Conservation (phyloP, 768 basidiomycete genomes). For the Dacryopinax spathularia region DNA sequence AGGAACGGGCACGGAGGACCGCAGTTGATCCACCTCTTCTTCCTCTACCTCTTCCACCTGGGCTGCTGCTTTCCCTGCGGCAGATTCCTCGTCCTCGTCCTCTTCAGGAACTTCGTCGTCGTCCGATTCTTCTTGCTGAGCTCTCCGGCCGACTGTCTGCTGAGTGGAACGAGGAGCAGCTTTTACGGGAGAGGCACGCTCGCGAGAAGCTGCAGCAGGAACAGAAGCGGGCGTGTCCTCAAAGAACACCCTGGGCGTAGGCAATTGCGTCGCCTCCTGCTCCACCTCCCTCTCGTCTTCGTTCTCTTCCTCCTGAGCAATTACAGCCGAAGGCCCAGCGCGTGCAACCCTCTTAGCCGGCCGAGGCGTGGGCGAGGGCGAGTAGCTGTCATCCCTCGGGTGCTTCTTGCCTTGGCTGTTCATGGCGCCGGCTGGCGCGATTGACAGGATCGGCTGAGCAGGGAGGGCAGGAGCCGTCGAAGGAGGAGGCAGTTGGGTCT, state of each 20-base stretch:
- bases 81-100: background rate
- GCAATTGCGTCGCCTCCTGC: background rate
- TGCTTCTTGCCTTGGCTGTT: background rate
- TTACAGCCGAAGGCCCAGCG: background rate
- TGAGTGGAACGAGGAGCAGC: too few relatives aligned
- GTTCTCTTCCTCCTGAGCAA: too few relatives aligned
- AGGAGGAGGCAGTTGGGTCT: background rate
- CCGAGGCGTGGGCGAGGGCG: background rate
- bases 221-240: background rate
- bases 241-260: background rate
- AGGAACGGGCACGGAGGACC: background rate
- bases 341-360: background rate
- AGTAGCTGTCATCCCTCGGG: background rate
- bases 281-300: too few relatives aligned
- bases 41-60: too few relatives aligned
- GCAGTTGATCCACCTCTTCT: background rate
- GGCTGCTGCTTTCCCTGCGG: too few relatives aligned
- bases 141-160: too few relatives aligned
- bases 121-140: too few relatives aligned
- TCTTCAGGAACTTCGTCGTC: constrained; percentile 1
- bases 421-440: too few relatives aligned
- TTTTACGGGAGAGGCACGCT: too few relatives aligned
- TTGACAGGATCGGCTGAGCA: background rate
- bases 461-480: background rate
- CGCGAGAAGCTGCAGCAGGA: too few relatives aligned